These are phyloP conservation scores for Diophrys sp. DNA, from an alignment of 73 alveolate species.

Conservation along the genomic window DNA sequence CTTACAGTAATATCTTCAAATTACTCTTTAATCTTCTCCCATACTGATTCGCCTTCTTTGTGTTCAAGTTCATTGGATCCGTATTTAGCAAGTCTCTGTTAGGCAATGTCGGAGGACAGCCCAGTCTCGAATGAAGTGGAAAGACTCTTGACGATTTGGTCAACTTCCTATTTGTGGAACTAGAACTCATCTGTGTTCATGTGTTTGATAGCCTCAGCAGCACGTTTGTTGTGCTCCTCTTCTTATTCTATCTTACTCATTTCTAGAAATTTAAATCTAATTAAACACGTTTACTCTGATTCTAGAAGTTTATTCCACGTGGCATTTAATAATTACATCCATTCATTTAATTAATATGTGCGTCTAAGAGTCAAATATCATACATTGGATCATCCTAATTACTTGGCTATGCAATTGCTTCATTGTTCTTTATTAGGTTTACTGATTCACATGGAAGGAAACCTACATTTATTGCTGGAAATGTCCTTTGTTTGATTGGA, in stretches of 20 bases:
- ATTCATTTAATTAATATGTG: no score
- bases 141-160: slow-evolving; percentile 38
- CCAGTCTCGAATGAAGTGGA: slow-evolving; percentile 65
- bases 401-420: not conserved
- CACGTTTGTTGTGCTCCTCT: not conserved
- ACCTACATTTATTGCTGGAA: not conserved
- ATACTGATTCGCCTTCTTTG: slow-evolving; percentile 84
- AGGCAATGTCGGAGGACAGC: slow-evolving; percentile 63
- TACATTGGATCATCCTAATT: no score
- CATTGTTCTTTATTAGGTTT: not conserved
- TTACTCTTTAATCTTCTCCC: slow-evolving; percentile 88
- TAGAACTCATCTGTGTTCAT: slow-evolving; percentile 29
- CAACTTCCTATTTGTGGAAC: slow-evolving; percentile 57
- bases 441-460: not conserved
- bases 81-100: slow-evolving; percentile 53
- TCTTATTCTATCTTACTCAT: not conserved
- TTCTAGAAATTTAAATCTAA: no score
- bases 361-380: no score
- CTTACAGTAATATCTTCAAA: slow-evolving; percentile 91
- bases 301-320: no score
- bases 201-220: not conserved
- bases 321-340: no score
- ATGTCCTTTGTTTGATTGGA: not conserved
- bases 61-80: slow-evolving; percentile 86
- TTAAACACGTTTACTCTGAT: no score